Conservation (phyloP, 768 basidiomycete genomes). For the Calocera viscosa region DNA sequence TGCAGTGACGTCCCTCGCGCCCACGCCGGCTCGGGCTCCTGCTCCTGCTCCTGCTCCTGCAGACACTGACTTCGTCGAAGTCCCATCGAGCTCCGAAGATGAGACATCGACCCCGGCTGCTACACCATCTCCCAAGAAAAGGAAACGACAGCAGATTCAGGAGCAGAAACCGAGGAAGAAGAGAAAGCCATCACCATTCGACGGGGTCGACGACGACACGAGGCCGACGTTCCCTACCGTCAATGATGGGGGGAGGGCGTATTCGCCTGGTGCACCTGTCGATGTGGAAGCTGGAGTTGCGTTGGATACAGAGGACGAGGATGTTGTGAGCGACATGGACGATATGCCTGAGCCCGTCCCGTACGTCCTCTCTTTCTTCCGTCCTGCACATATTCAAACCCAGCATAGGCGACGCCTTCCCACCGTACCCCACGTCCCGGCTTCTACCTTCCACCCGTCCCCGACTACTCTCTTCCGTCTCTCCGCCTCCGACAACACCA, state of each 20-base stretch:
- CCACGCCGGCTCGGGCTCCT: slow-evolving; percentile 18
- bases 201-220: background rate
- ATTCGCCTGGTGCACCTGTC: background rate
- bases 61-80: background rate
- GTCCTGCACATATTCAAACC: slow-evolving; percentile 12
- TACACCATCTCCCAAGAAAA: background rate
- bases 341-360: background rate
- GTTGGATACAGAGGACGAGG: slow-evolving; percentile 23
- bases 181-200: background rate
- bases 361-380: slow-evolving; percentile 13
- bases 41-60: background rate
- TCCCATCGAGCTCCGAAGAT: background rate
- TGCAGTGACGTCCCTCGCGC: slow-evolving; percentile 22
- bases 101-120: background rate
- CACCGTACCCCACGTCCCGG: background rate
- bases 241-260: background rate
- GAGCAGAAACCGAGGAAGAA: background rate
- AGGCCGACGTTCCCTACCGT: slow-evolving; percentile 8
- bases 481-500: slow-evolving; percentile 29
- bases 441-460: slow-evolving; percentile 13
- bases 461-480: slow-evolving; percentile 38
- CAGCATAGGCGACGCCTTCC: background rate
- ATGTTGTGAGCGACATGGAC: slow-evolving; percentile 18
- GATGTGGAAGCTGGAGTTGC: slow-evolving; percentile 19
- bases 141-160: background rate